Base-by-base conservation (phyloP, 768 basidiomycete species). In the Suillus fuscotomentosus region DNA sequence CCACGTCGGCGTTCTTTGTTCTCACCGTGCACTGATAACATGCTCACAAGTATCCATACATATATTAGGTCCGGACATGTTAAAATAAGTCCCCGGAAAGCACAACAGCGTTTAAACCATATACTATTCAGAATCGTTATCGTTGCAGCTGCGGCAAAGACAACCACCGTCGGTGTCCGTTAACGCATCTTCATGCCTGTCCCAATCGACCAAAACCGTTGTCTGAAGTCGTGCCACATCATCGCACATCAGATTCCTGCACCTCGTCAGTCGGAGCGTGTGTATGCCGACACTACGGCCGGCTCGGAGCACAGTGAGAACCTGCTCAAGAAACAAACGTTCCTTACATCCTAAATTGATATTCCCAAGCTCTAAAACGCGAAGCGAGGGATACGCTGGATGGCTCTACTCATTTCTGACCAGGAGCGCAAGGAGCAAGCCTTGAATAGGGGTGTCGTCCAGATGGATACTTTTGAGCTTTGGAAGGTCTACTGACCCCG, bases 181-280 rank as follows among this genome's bases (percentile, higher is more conserved):
- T 36, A 55, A 48, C 3, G 38, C 41, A 50, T 60, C 63, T 31
- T 50, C 61, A 47, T 66, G 8, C 22, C 64, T 60, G 43, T 74
- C 70, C 71, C 71, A 74, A 20, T 62, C 10, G 45, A 72, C 63
- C 13, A 39, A 22, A 36, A 68, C 69, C 10, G 42, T 63, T 15
- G 24, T 51, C 50, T 41, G 61, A 48, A 72, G 50, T 1, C 3
- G 41, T 31, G 43, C 57, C 11, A 67, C 60, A 2, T 8, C 7
- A 22, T 56, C 36, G 13, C 14, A 1, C 55, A 14, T 38, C 14
- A 56, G n/a, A 9, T 22, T 22, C 55, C 36, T 38, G 36, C 8
- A 56, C 7, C 7, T 22, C n/a, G n/a, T n/a, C 8, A 39, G 55
- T 38, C 36, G 36, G 36, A 56, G 55, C 10, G 20, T 22, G 55